Conservation (phyloP, 148 eudicot genomes). For the Agrostemma githago region DNA sequence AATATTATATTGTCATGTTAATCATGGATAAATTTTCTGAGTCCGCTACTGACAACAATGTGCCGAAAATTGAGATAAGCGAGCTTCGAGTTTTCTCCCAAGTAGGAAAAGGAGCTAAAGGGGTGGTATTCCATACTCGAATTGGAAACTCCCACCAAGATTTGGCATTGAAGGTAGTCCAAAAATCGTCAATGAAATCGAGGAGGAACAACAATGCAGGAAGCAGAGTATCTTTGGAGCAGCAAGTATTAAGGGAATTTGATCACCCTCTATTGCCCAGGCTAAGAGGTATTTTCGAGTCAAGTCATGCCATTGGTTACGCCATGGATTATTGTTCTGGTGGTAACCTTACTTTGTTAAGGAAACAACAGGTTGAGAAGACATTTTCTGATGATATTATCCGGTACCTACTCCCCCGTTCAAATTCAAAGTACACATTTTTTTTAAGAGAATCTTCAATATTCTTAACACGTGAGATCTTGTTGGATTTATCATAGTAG, state of each 20-base stretch:
- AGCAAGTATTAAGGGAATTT: constrained; percentile 47
- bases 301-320: constrained; percentile 58
- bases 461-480: too few species aligned
- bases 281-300: constrained; percentile 51
- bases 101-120: constrained; percentile 35
- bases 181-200: constrained; percentile 19
- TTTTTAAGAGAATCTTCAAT: too few species aligned
- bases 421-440: too few species aligned
- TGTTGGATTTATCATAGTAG: too few species aligned
- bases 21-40: background rate
- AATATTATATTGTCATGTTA: too few species aligned
- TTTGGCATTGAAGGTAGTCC: constrained; percentile 28
- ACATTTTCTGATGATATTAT: constrained; percentile 85
- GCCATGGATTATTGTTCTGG: constrained; percentile 94
- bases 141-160: constrained; percentile 14
- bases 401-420: constrained; percentile 58
- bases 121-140: constrained; percentile 23
- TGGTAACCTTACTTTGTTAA: constrained; percentile 51
- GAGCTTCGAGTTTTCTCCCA: constrained; percentile 19
- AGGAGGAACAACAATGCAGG: constrained; percentile 16
- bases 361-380: constrained; percentile 69
- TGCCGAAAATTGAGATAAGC: constrained; percentile 12
- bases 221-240: constrained; percentile 45
- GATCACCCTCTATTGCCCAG: constrained; percentile 72
- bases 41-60: background rate